phyloP scores from a whole-genome alignment of 2,329 filamentous ascomycete species.

The Alternaria triticimaculans region DNA sequence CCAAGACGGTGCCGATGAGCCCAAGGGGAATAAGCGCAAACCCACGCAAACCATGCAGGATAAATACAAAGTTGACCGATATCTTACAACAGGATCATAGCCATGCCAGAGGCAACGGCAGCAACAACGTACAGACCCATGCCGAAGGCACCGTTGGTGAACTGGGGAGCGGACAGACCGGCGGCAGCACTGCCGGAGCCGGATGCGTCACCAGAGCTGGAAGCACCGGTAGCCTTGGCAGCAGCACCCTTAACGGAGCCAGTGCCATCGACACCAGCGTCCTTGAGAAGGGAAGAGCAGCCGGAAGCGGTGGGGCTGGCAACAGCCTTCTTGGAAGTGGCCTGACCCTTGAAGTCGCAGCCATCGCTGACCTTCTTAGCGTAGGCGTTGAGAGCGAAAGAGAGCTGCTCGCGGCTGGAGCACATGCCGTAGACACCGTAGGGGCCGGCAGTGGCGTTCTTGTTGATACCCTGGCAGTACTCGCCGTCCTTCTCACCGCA shows the following conservation, averaged over 20 bases:
- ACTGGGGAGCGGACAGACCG: constrained; percentile 53
- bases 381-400: constrained; percentile 77
- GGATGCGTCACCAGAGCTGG: constrained; percentile 20
- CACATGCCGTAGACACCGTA: constrained; percentile 85
- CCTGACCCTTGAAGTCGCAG: constrained; percentile 75
- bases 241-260: constrained; percentile 58
- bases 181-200: constrained; percentile 47
- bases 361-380: constrained; percentile 57
- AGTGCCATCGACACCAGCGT: constrained; percentile 68
- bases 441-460: constrained; percentile 69
- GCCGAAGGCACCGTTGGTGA: constrained; percentile 55
- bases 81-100: constrained; percentile 62
- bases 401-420: constrained; percentile 71
- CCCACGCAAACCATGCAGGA: constrained; percentile 17
- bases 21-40: constrained; percentile 16
- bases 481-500: constrained; percentile 63
- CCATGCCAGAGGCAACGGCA: constrained; percentile 59
- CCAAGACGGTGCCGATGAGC: not conserved
- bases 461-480: constrained; percentile 72
- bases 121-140: constrained; percentile 59
- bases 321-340: constrained; percentile 60
- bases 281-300: constrained; percentile 66
- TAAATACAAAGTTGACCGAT: constrained; percentile 3
- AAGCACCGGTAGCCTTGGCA: constrained; percentile 18
- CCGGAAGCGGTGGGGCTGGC: constrained; percentile 54